Evolutionary conservation across 2,329 filamentous ascomycete genomes (phyloP).

Genomic region (Stemphylium lycopersici): DNA sequence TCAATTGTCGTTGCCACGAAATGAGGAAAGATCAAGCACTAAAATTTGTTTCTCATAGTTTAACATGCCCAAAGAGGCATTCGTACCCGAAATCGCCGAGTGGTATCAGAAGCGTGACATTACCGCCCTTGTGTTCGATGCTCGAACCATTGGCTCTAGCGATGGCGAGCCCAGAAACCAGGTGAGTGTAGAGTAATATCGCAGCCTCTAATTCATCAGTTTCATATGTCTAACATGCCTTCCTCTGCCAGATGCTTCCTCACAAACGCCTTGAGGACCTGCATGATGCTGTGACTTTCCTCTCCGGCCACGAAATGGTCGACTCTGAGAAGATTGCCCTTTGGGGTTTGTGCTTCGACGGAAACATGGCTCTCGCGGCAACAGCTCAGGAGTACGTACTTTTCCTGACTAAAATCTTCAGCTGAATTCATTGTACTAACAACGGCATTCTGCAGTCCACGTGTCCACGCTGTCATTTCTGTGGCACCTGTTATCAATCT

Average conservation of each 20-base stretch:
- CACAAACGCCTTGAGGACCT: not conserved
- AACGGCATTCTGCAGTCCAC: not conserved
- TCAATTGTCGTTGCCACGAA: not conserved
- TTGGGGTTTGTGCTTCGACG: not conserved
- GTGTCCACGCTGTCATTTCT: constrained; percentile 7
- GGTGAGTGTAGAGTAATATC: not conserved
- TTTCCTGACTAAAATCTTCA: no score
- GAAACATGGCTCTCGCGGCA: not conserved
- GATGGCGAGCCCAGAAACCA: constrained; percentile 10
- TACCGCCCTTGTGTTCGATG: constrained; percentile 13
- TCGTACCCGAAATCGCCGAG: constrained; percentile 11
- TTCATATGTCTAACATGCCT: not conserved
- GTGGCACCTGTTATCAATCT: constrained; percentile 14
- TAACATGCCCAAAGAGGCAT: constrained; percentile 15
- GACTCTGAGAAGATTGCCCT: not conserved
- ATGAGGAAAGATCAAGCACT: no score
- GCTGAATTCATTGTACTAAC: no score
- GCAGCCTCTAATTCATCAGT: not conserved
- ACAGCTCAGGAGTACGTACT: not conserved
- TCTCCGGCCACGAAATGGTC: not conserved
- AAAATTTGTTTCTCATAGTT: constrained; percentile 1
- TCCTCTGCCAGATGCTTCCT: no score
- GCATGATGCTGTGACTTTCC: not conserved
- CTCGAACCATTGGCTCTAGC: constrained; percentile 10
- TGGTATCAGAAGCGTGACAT: constrained; percentile 8